These are phyloP conservation scores for Colletotrichum spinosum DNA, from an alignment of 2,329 filamentous ascomycete species.

Conservation along the genomic window DNA sequence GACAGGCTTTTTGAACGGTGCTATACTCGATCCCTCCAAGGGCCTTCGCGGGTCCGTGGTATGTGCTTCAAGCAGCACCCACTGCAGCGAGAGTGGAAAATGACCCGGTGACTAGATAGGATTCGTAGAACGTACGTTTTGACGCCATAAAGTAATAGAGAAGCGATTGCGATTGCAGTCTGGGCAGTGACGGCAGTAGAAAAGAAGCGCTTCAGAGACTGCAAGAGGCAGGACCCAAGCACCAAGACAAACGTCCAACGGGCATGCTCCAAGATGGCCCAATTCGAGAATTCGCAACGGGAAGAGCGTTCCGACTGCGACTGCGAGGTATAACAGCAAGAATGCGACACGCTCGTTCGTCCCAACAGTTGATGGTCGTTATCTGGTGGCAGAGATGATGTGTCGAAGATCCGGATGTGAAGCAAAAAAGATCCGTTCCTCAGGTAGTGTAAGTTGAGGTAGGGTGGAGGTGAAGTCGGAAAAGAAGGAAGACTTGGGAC, in stretches of 20 bases:
- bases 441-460: not conserved
- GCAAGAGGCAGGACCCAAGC: constrained; percentile 16
- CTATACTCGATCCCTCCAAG: constrained; percentile 10
- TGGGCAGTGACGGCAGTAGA: not conserved
- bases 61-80: constrained; percentile 3
- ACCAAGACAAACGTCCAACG: constrained; percentile 34
- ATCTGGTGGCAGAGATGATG: constrained; percentile 1
- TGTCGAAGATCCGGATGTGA: not conserved
- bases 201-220: constrained; percentile 16
- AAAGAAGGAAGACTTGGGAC: constrained; percentile 18
- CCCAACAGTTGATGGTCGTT: not conserved
- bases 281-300: not conserved
- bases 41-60: constrained; percentile 32
- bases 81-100: not conserved
- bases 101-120: too few relatives aligned
- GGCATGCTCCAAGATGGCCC: constrained; percentile 27
- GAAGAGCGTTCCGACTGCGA: constrained; percentile 2
- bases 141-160: constrained; percentile 39
- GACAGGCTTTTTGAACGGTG: constrained; percentile 12
- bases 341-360: constrained; percentile 11
- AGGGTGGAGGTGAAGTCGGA: not conserved
- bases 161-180: constrained; percentile 8
- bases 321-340: constrained; percentile 6
- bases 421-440: not conserved
- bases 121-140: constrained; percentile 37